Evolutionary conservation across 179 eudicot genomes (phyloP).

Genomic region (Monotropa hypopitys): DNA sequence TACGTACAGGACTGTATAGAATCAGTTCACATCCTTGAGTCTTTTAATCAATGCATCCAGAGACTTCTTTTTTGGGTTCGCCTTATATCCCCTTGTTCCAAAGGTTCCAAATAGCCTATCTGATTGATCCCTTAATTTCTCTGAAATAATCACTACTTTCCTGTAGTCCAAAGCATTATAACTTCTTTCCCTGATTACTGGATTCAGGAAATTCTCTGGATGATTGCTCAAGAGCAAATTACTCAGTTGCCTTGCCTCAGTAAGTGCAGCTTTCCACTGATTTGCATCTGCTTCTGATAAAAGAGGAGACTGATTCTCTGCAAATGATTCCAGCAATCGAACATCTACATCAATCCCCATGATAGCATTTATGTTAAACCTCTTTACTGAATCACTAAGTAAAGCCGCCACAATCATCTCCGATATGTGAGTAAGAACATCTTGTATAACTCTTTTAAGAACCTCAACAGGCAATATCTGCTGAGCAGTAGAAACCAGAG

Average conservation of each 20-base stretch:
- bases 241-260: constrained; percentile 70
- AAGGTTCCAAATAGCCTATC: constrained; percentile 66
- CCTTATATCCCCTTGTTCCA: constrained; percentile 54
- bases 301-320: constrained; percentile 56
- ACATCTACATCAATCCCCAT: constrained; percentile 76
- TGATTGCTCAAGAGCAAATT: constrained; percentile 81
- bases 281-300: constrained; percentile 57
- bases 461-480: constrained; percentile 81
- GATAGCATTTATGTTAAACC: constrained; percentile 65
- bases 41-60: constrained; percentile 69
- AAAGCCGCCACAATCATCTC: constrained; percentile 67
- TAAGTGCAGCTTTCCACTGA: constrained; percentile 51
- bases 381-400: constrained; percentile 68
- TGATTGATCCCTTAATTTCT: constrained; percentile 70
- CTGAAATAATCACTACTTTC: constrained; percentile 70
- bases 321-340: constrained; percentile 66
- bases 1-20: constrained; percentile 26
- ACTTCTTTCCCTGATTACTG: constrained; percentile 85
- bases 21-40: constrained; percentile 65
- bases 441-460: constrained; percentile 61
- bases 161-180: constrained; percentile 76
- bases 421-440: constrained; percentile 75
- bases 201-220: constrained; percentile 83
- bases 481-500: constrained; percentile 85
- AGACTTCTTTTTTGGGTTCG: constrained; percentile 75